phyloP scores from a whole-genome alignment of 352 stramenopile genomes.

The Phytophthora hibernalis region DNA sequence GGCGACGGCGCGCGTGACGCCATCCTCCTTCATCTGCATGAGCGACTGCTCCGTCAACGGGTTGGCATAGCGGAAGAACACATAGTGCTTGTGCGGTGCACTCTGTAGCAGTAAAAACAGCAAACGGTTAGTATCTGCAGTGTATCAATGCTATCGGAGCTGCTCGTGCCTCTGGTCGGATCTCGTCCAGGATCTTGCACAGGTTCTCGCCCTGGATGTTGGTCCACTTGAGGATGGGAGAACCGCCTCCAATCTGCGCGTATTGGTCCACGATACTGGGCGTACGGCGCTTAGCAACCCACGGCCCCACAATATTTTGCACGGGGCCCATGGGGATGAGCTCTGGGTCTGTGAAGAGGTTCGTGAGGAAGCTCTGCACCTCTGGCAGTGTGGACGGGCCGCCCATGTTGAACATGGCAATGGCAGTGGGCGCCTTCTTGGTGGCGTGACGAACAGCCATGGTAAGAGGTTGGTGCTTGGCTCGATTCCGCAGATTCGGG shows the following conservation, averaged over 20 bases:
- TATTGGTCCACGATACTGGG: constrained; percentile 97
- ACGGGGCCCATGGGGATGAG: constrained; percentile 97
- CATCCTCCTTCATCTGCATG: constrained; percentile 94
- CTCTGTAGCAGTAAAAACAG: constrained; percentile 46
- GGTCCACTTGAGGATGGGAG: constrained; percentile 98
- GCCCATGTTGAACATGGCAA: constrained; percentile 98
- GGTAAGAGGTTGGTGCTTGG: constrained; percentile 4
- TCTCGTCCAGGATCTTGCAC: constrained; percentile 89
- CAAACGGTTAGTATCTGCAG: constrained; percentile 7
- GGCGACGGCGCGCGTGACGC: constrained; percentile 95
- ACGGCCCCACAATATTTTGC: constrained; percentile 85
- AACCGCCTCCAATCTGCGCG: constrained; percentile 96
- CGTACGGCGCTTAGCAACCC: constrained; percentile 87
- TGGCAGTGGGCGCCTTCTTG: constrained; percentile 67
- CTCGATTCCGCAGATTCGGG: constrained; percentile 14
- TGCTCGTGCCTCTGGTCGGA: constrained; percentile 73
- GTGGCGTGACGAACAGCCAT: constrained; percentile 37
- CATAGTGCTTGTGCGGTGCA: constrained; percentile 95
- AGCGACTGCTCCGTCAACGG: constrained; percentile 97
- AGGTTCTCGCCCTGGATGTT: constrained; percentile 94
- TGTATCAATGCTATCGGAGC: neutral
- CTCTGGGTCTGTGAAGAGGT: constrained; percentile 98
- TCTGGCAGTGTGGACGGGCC: constrained; percentile 95
- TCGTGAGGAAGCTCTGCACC: constrained; percentile 98
- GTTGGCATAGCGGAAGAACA: constrained; percentile 99